Evolutionary conservation across 1,284 basidiomycete genomes (phyloP).

Genomic region (Dichomitus squalens): DNA sequence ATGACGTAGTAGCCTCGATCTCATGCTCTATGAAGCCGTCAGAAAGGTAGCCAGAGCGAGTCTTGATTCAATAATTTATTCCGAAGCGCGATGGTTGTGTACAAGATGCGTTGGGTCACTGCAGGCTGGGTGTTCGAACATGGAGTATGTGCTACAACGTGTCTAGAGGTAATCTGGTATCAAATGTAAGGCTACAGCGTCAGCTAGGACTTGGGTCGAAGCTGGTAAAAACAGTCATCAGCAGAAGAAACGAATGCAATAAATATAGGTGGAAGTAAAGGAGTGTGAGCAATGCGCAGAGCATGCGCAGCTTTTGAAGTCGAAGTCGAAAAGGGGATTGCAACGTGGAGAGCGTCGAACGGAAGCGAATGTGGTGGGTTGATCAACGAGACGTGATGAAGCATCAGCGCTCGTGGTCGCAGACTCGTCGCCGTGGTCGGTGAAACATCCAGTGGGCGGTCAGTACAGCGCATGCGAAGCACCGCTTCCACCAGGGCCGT

Average conservation of each 20-base stretch:
- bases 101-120: not conserved
- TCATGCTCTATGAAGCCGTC: not conserved
- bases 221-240: not conserved
- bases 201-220: not conserved
- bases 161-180: not conserved
- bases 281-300: not conserved
- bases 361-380: not conserved
- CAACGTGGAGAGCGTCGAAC: too few species aligned
- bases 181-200: conserved; percentile 1
- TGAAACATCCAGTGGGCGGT: not conserved
- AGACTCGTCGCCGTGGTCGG: not conserved
- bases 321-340: not conserved
- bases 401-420: too few species aligned
- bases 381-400: not conserved
- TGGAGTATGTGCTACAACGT: not conserved
- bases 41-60: not conserved
- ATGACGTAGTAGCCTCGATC: too few species aligned
- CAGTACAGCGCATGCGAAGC: not conserved
- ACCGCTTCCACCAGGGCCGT: not conserved
- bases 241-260: not conserved
- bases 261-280: not conserved
- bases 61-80: not conserved
- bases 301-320: not conserved
- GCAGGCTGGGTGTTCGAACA: not conserved
- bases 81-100: not conserved